Base-by-base conservation (phyloP, 192 early-diverging fungal species). In the Jimgerdemannia flammicorona region DNA sequence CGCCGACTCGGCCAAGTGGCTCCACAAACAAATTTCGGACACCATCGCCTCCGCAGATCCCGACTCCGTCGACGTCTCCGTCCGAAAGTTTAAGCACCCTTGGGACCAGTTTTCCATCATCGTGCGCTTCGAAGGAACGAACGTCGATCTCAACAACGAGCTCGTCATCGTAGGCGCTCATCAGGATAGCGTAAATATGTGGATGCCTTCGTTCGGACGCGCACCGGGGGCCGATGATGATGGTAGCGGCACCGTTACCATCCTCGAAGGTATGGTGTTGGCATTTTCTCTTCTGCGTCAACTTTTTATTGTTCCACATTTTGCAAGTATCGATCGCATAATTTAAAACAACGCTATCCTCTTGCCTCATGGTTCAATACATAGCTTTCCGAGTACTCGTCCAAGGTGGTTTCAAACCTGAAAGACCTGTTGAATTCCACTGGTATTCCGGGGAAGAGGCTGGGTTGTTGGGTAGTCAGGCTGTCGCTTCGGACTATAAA, bases 391-490 rank as follows among this genome's bases (percentile, higher is more conserved):
- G 93, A 40, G 84, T 88, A 29, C 81, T 98, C 3, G 83, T 94
- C 44, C 67, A 79, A n/a, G 84, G 80, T 69, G 91, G 86, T 0
- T 93, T 96, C 75, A 82, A 81, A 29, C 95, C 95, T 18, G 69
- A 83, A 7, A 79, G 90, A 72, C 88, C 95, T n/a, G 93, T 99
- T 44, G 96, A 98, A 78, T 98, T 98, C 87, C 96, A 98, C 86
- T 99, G 94, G 93, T 95, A 97, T 79, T 90, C 93, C 68, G 96
- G 87, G 71, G 94, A 98, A 84, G 95, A 96, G 83, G 94, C 86
- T 74, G 96, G 95, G 44, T 85, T 99, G 17, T 85, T 97, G 72
- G 96, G 97, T 17, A 93, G 92, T 41, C 95, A 96, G 85, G 93
- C 87, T 71, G 88, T 97, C 70, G 92, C 93, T 14, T 69, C 83